Conservation (phyloP, 805 yeast species). For the Saturnispora serradocipensis region DNA sequence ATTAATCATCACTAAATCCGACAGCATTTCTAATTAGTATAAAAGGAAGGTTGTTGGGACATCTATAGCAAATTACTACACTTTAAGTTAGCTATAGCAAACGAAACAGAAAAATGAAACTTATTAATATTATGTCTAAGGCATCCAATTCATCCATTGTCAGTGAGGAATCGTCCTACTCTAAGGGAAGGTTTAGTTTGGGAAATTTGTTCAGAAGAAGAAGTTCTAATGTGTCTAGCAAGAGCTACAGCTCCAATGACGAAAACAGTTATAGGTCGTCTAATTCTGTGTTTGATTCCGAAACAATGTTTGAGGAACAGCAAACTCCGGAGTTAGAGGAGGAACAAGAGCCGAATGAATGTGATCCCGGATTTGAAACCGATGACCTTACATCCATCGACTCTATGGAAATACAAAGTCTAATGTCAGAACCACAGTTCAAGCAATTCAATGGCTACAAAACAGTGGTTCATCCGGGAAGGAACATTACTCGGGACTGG, state of each 20-base stretch:
- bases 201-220: slow-evolving; percentile 1
- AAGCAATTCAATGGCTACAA: not conserved
- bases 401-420: not conserved
- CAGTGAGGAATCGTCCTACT: not conserved
- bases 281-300: slow-evolving; percentile 7
- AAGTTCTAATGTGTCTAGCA: not conserved
- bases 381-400: not conserved
- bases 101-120: not conserved
- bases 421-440: slow-evolving; percentile 3
- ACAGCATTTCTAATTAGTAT: not conserved
- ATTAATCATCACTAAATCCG: not conserved
- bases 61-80: too few relatives aligned
- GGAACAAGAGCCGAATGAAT: not conserved
- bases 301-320: not conserved
- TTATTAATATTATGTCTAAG: not conserved
- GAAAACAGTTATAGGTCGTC: not conserved
- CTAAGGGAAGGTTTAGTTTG: not conserved
- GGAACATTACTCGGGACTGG: slow-evolving; percentile 24
- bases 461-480: slow-evolving; percentile 3
- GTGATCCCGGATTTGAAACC: not conserved
- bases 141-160: not conserved
- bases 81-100: not conserved
- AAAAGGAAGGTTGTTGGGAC: not conserved
- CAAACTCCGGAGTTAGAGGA: not conserved
- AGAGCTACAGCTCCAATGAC: not conserved